Conservation (phyloP, 192 early-diverging fungal species). For the Backusella sp. region DNA sequence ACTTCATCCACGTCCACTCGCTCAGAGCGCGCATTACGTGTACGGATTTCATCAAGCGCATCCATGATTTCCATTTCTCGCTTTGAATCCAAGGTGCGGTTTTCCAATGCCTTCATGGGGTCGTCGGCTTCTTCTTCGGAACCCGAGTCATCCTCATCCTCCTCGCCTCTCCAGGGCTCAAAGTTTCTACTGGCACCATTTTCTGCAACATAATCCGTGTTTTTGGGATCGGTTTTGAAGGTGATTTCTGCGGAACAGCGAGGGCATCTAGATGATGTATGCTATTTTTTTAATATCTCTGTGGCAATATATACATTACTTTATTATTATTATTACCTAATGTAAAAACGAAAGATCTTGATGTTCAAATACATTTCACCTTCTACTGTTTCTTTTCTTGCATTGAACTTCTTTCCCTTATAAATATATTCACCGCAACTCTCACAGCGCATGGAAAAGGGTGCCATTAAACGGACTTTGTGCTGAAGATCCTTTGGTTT, state of each 20-base stretch:
- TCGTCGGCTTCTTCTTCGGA: conserved; percentile 83
- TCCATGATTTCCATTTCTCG: conserved; percentile 98
- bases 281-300: neutral
- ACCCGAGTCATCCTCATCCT: conserved; percentile 43
- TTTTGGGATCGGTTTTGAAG: conserved; percentile 96
- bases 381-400: conserved; percentile 85
- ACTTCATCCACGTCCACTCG: conserved; percentile 68
- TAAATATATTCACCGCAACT: conserved; percentile 97
- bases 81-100: conserved; percentile 89
- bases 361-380: conserved; percentile 73
- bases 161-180: conserved; percentile 83
- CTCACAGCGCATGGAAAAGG: conserved; percentile 97
- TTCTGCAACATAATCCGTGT: conserved; percentile 93
- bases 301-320: neutral
- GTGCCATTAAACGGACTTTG: conserved; percentile 97
- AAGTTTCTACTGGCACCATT: conserved; percentile 92
- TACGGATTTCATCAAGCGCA: conserved; percentile 91
- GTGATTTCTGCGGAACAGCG: conserved; percentile 96
- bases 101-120: conserved; percentile 95
- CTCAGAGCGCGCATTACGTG: conserved; percentile 82
- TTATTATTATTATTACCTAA: conserved; percentile 32
- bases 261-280: conserved; percentile 74
- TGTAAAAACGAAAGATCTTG: conserved; percentile 76
- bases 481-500: conserved; percentile 81
- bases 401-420: conserved; percentile 99